These are phyloP conservation scores for Tuber aestivum DNA, from an alignment of 495 filamentous ascomycete genomes.

Conservation along the genomic window DNA sequence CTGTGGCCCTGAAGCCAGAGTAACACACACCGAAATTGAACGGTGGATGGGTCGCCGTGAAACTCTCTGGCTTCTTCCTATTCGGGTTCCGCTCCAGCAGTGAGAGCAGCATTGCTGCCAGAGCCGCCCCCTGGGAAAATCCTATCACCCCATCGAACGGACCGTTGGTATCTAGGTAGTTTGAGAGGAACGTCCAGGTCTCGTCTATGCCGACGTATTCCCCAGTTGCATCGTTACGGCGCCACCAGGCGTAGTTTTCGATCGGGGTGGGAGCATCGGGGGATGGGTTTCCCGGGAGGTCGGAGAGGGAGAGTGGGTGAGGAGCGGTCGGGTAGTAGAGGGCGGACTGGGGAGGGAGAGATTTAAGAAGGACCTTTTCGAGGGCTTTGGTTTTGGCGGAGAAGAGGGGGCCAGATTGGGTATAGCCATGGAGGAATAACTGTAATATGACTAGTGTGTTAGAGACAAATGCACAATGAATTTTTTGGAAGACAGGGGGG, in stretches of 20 bases:
- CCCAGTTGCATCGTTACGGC: conserved; percentile 55
- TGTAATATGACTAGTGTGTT: background rate
- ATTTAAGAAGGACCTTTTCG: conserved; percentile 69
- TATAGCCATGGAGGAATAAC: conserved; percentile 65
- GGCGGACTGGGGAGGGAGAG: conserved; percentile 55
- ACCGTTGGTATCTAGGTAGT: conserved; percentile 48
- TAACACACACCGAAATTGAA: conserved; percentile 77
- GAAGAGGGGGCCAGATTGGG: conserved; percentile 83
- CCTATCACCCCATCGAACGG: conserved; percentile 46
- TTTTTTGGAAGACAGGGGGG: background rate
- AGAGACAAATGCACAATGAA: background rate
- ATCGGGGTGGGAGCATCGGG: conserved; percentile 19
- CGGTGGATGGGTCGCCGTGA: conserved; percentile 50
- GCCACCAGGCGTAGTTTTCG: conserved; percentile 73
- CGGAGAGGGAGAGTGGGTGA: conserved; percentile 48
- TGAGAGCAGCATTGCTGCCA: conserved; percentile 51
- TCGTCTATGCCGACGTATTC: conserved; percentile 60
- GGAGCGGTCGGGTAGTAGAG: conserved; percentile 54
- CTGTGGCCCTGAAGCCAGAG: conserved; percentile 68
- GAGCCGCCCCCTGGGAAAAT: conserved; percentile 45
- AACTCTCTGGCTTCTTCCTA: conserved; percentile 44
- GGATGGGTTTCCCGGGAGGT: conserved; percentile 60
- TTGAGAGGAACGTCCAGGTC: conserved; percentile 57
- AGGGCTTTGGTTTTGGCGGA: conserved; percentile 82
- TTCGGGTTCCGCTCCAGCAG: conserved; percentile 56